Percentiles rank a stretch among this genome's conserved stretches.
phyloP scores from a whole-genome alignment of 768 basidiomycete genomes.

The Plicaturopsis crispa region DNA sequence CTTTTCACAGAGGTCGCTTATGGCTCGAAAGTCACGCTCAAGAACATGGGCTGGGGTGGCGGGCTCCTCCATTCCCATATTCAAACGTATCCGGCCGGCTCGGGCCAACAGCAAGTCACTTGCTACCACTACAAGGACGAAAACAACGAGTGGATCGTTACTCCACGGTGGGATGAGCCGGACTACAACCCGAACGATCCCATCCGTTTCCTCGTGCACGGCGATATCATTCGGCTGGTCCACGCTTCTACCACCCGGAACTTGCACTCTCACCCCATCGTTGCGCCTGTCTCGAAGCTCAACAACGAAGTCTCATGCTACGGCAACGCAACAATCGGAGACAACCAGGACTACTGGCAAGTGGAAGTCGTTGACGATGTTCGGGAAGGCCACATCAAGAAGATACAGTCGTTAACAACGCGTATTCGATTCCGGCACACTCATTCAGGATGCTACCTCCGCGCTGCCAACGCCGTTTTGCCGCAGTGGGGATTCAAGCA shows the following conservation, averaged over 20 bases:
- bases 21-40: constrained; percentile 87
- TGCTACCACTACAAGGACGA: constrained; percentile 99
- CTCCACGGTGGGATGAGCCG: constrained; percentile 76
- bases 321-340: constrained; percentile 85
- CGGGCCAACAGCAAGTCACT: constrained; percentile 91
- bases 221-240: constrained; percentile 72
- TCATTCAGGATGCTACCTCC: constrained; percentile 76
- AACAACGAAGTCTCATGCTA: constrained; percentile 93
- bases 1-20: constrained; percentile 64
- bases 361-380: constrained; percentile 94
- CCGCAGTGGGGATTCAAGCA: constrained; percentile 99
- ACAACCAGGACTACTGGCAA: constrained; percentile 83
- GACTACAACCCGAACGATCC: constrained; percentile 58
- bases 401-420: constrained; percentile 88
- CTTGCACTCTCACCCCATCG: constrained; percentile 84
- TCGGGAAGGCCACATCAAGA: constrained; percentile 52
- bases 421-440: constrained; percentile 78
- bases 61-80: constrained; percentile 95
- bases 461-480: constrained; percentile 80
- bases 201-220: constrained; percentile 65
- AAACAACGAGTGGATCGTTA: constrained; percentile 87
- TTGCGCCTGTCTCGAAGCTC: constrained; percentile 84
- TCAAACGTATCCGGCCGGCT: constrained; percentile 91
- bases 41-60: constrained; percentile 97
- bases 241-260: constrained; percentile 84